Evolutionary conservation across 148 eudicot genomes (phyloP).

Genomic region (Mesembryanthemum crystallinum): DNA sequence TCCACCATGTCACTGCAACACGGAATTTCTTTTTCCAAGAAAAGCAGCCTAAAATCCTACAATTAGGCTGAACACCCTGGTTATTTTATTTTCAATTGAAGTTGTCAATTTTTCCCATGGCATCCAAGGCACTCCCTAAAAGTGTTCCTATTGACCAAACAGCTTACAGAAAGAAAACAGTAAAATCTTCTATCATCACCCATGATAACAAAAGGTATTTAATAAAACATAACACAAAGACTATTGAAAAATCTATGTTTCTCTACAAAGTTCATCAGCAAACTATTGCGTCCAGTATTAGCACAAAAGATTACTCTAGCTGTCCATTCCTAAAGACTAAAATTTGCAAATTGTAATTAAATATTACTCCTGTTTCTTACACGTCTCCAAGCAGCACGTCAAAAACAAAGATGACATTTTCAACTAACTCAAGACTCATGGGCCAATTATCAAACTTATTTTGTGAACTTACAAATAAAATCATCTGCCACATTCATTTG

Average conservation of each 20-base stretch:
- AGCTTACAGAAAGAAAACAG: not conserved
- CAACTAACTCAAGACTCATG: too few relatives aligned
- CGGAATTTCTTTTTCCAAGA: not conserved
- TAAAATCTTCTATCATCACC: too few relatives aligned
- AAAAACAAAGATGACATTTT: not conserved
- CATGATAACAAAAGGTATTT: not conserved
- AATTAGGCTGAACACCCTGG: not conserved
- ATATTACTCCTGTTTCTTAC: not conserved
- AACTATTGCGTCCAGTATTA: not conserved
- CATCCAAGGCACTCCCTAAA: not conserved
- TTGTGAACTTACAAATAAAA: not conserved
- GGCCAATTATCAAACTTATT: too few relatives aligned
- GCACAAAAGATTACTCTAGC: not conserved
- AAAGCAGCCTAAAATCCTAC: not conserved
- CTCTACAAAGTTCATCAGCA: not conserved
- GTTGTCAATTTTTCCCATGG: not conserved
- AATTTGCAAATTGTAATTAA: not conserved
- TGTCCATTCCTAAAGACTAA: not conserved
- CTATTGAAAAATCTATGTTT: too few relatives aligned
- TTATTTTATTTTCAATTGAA: not conserved
- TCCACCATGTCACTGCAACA: constrained; percentile 6
- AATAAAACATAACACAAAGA: too few relatives aligned
- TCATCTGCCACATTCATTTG: not conserved
- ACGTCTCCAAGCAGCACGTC: not conserved
- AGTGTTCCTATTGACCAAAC: not conserved